Base-by-base conservation (phyloP, 2,329 filamentous ascomycete genomes). In the Pseudogymnoascus sp. region DNA sequence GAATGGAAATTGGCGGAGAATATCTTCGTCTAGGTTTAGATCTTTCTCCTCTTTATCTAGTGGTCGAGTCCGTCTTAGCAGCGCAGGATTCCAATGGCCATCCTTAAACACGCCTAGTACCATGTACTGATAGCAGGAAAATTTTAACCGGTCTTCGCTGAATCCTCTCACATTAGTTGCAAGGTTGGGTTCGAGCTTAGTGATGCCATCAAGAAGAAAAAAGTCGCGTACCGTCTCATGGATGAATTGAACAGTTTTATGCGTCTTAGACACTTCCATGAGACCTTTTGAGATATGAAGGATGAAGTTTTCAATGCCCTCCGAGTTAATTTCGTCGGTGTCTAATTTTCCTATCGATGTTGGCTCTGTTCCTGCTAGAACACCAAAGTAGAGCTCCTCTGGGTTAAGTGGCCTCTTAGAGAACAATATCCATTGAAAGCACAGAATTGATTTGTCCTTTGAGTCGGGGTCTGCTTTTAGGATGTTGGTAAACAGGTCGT, bases 351-450 rank as follows among this genome's bases (percentile, higher is more conserved):
- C 62, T 57, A 66, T 14, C 14, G n/a, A 36, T 13, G 68, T 62
- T 13, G 70, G 67, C 14, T 71, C 68, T 16, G 67, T 60, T 16
- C 75, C 73, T 60, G 71, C 67, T 6, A 70, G 14, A 64, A 81
- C 65, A 60, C 79, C 77, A 71, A 75, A 77, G 66, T 81, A 83
- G 0, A 83, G 74, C 66, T 85, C 77, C 0, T 75, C 67, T 0
- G 73, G 77, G 0, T 51, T 73, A 0, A 86, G 64, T 0, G 83
- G 80, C 0, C 72, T 67, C 6, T 70, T 73, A 0, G 84, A 75
- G 23, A 78, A 85, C 0, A 87, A 73, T 0, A 87, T 74, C 80
- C 80, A 86, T 19, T 81, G 77, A 0, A 87, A 65, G 31, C 79
- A 84, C 0, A 82, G 66, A 0, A 77, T 63, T 0, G 85, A 67